Evolutionary conservation across 495 filamentous ascomycete genomes (phyloP).

Genomic region (Pyrenopolyporus hunteri): DNA sequence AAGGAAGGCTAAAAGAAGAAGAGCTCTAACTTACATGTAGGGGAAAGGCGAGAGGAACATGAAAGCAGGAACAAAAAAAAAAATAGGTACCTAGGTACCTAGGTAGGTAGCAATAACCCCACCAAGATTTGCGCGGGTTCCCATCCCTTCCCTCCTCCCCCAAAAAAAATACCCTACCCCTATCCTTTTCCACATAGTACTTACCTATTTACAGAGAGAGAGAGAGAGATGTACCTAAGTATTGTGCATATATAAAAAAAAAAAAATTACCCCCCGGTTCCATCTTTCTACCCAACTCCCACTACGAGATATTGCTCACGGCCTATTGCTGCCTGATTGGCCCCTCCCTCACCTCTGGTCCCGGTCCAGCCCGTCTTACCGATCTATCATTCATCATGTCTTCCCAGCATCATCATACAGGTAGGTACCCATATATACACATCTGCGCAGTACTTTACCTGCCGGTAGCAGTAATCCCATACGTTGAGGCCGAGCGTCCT

Average conservation of each 20-base stretch:
- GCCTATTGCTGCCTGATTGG: slow-evolving; percentile 38
- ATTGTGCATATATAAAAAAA: too few species aligned
- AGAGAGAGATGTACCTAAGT: not conserved
- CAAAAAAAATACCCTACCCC: not conserved
- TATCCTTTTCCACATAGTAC: not conserved
- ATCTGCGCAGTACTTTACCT: too few species aligned
- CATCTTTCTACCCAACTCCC: slow-evolving; percentile 31
- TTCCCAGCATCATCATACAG: slow-evolving; percentile 28
- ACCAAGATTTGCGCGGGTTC: too few species aligned
- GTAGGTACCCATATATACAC: too few species aligned
- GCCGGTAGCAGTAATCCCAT: too few species aligned
- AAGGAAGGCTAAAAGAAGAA: slow-evolving; percentile 1
- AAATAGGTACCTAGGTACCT: too few species aligned
- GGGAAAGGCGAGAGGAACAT: not conserved
- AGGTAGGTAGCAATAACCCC: too few species aligned
- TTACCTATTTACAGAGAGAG: not conserved
- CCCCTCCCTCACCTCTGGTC: slow-evolving; percentile 26
- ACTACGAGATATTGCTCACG: slow-evolving; percentile 26
- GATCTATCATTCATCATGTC: slow-evolving; percentile 28
- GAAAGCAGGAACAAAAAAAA: slow-evolving; percentile 4
- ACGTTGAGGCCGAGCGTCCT: not conserved
- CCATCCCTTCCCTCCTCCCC: not conserved
- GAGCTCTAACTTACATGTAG: too few species aligned
- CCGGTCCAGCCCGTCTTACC: slow-evolving; percentile 13
- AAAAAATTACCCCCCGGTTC: not conserved